Conservation (phyloP, 2,329 filamentous ascomycete genomes). For the Lachnellula arida region DNA sequence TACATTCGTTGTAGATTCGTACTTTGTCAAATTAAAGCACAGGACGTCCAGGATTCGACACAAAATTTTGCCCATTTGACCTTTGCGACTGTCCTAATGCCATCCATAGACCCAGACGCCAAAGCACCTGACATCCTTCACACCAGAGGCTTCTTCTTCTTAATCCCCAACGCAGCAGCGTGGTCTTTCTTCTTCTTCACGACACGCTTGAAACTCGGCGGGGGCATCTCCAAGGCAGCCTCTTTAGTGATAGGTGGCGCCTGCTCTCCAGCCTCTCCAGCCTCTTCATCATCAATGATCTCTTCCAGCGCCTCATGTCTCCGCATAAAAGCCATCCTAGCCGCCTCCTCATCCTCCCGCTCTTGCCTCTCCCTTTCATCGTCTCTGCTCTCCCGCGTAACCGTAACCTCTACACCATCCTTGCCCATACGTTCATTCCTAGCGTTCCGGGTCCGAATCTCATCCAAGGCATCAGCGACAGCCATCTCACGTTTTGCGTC, state of each 20-base stretch:
- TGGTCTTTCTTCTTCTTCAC: slow-evolving; percentile 87
- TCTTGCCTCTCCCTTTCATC: slow-evolving; percentile 64
- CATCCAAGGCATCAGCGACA: slow-evolving; percentile 90
- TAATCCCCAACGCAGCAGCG: slow-evolving; percentile 72
- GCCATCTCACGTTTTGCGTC: slow-evolving; percentile 96
- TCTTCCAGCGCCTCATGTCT: slow-evolving; percentile 31
- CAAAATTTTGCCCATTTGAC: too few species aligned
- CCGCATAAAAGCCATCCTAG: slow-evolving; percentile 65
- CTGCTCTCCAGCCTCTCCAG: slow-evolving; percentile 21
- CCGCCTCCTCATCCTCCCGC: slow-evolving; percentile 77
- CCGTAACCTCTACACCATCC: slow-evolving; percentile 58
- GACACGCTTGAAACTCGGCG: slow-evolving; percentile 67
- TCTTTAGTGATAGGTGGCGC: slow-evolving; percentile 35
- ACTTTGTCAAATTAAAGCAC: too few species aligned
- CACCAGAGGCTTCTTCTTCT: slow-evolving; percentile 67
- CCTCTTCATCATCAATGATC: slow-evolving; percentile 31
- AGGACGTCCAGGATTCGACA: too few species aligned
- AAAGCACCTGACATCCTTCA: slow-evolving; percentile 28
- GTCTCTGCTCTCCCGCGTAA: slow-evolving; percentile 48
- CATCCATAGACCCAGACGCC: too few species aligned
- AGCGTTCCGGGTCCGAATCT: slow-evolving; percentile 89
- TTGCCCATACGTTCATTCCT: slow-evolving; percentile 72
- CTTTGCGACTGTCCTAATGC: too few species aligned
- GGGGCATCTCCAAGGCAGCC: slow-evolving; percentile 41
- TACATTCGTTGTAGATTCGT: too few species aligned